Evolutionary conservation across 768 basidiomycete species (phyloP), one percentile per base, ranked within the genome.

Genomic region (Candolleomyces eurysporus): DNA sequence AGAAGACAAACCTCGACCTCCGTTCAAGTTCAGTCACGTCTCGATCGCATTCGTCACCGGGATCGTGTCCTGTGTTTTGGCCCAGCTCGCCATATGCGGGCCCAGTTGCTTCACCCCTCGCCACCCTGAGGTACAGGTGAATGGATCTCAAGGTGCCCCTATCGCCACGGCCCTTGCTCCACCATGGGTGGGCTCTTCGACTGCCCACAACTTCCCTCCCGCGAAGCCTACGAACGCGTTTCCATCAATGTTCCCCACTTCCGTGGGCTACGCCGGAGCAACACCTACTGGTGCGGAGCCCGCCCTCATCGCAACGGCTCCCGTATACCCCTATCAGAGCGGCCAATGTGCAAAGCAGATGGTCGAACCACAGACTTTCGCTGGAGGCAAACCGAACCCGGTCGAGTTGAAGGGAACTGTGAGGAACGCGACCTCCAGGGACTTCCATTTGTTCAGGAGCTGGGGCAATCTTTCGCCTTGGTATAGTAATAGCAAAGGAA

Each of bases 401-500:
- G n/a, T 56, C 7, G 68, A 65, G 57, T 58, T 59, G 48, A 57
- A 36, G 36, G 59, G 40, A 49, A 61, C 42, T 53, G 63, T 53
- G 16, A 43, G 49, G 42, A 54, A 60, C 61, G 43, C 50, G 19
- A 52, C 8, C 31, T 36, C 7, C 21, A 36, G 48, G n/a, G 54
- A 67, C n/a, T 93, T 91, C 65, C 83, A 89, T 67, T 67, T 94
- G 48, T 85, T 93, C 73, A 83, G 79, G 69, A 82, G 84, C 48
- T 94, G 92, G 92, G 92, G 92, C 0, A 94, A 93, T 68, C 71
- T 92, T 46, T 88, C 89, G 1, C 92, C 92, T 11, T 94, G 92
- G 92, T 94, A 88, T 71, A 91, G 88, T 64, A 86, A 91, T 19
- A 78, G 79, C 17, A 78, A 76, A 48, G 82, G 79, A 13, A 76